These are phyloP conservation scores for Magnolia changhungtana DNA, from an alignment of 164 flowering plant species.

Conservation along the genomic window DNA sequence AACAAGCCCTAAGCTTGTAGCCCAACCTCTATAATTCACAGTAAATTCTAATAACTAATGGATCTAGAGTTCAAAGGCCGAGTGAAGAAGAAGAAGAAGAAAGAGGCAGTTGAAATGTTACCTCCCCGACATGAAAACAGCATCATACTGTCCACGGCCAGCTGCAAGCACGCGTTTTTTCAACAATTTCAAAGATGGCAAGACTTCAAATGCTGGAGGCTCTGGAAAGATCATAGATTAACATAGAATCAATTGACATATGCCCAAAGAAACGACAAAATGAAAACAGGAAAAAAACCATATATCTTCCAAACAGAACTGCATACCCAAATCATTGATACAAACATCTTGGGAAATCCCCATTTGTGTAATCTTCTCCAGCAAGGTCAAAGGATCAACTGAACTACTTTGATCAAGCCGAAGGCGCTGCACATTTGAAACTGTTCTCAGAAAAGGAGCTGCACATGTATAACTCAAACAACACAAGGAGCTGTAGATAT, in stretches of 20 bases:
- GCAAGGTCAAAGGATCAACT: slow-evolving; percentile 65
- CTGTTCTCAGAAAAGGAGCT: slow-evolving; percentile 4
- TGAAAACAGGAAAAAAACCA: not conserved
- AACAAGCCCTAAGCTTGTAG: not conserved
- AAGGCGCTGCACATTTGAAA: slow-evolving; percentile 49
- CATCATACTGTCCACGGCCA: slow-evolving; percentile 81
- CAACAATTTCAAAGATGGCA: slow-evolving; percentile 77
- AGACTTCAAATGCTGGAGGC: slow-evolving; percentile 89
- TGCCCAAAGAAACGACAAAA: not conserved
- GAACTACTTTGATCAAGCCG: slow-evolving; percentile 67
- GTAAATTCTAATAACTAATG: not conserved
- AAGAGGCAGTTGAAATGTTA: slow-evolving; percentile 19
- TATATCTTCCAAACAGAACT: not conserved
- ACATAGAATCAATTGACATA: not conserved
- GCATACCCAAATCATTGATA: slow-evolving; percentile 86
- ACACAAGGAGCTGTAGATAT: not conserved
- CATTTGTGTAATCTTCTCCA: slow-evolving; percentile 56
- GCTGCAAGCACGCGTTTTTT: slow-evolving; percentile 81
- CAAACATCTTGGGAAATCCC: slow-evolving; percentile 93
- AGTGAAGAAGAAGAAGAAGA: not conserved
- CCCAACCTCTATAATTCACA: not conserved
- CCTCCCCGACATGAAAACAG: slow-evolving; percentile 99
- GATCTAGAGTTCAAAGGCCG: not conserved
- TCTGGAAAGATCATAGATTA: slow-evolving; percentile 41
- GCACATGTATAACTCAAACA: not conserved